A percentile compares a stretch with the other conserved stretches of the same genome.
phyloP scores from a whole-genome alignment of 768 basidiomycete genomes.

The Leucosporidium yakuticum region DNA sequence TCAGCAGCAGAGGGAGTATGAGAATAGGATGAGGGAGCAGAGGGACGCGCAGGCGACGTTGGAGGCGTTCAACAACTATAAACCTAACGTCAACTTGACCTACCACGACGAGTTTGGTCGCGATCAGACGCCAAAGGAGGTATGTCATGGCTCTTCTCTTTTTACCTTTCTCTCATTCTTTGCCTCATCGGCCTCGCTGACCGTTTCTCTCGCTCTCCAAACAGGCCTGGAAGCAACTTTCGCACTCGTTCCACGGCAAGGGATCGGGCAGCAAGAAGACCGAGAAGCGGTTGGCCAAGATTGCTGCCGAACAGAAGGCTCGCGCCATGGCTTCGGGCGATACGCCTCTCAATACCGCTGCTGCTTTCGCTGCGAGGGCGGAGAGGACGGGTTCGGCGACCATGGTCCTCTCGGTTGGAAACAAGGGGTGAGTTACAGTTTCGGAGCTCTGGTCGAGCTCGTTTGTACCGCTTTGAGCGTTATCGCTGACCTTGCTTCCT shows the following conservation, averaged over 20 bases:
- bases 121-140: slow-evolving; percentile 76
- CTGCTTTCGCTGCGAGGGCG: slow-evolving; percentile 85
- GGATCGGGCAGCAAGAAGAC: slow-evolving; percentile 95
- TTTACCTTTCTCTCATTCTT: too few species aligned
- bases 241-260: slow-evolving; percentile 98
- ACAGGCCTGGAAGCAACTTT: slow-evolving; percentile 87
- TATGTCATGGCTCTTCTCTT: neutral
- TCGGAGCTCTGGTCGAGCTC: neutral
- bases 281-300: slow-evolving; percentile 92
- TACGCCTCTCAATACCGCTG: slow-evolving; percentile 90
- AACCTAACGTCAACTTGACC: slow-evolving; percentile 90
- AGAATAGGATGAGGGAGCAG: slow-evolving; percentile 85
- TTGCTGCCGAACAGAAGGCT: slow-evolving; percentile 93
- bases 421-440: slow-evolving; percentile 35
- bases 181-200: neutral
- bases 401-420: slow-evolving; percentile 61
- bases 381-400: slow-evolving; percentile 93
- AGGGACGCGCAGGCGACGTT: slow-evolving; percentile 76
- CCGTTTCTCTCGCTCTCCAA: neutral
- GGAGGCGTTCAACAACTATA: slow-evolving; percentile 85
- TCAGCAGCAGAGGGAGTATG: slow-evolving; percentile 88
- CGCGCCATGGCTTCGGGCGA: slow-evolving; percentile 90
- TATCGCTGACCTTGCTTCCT: neutral
- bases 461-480: too few species aligned
- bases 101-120: slow-evolving; percentile 97